These are phyloP conservation scores for Saccharomycopsis sp. DNA, from an alignment of 805 yeast genomes.

Conservation along the genomic window DNA sequence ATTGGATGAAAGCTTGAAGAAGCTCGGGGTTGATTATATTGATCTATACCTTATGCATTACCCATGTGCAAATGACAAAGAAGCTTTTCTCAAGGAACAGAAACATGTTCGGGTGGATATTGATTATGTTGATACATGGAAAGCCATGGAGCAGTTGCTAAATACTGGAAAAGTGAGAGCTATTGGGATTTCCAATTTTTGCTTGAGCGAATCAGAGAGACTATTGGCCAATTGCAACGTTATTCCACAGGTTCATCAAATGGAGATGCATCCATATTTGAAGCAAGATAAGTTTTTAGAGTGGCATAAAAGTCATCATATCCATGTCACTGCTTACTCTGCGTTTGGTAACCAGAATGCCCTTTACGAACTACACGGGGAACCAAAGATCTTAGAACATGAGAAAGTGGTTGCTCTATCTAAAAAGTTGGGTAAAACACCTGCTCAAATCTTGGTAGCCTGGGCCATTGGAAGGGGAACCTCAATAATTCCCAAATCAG, in stretches of 20 bases:
- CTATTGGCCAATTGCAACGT: slow-evolving; percentile 34
- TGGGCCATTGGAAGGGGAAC: slow-evolving; percentile 56
- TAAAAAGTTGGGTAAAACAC: slow-evolving; percentile 32
- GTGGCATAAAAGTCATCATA: slow-evolving; percentile 30
- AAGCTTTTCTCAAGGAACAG: slow-evolving; percentile 1
- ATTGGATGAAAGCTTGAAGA: slow-evolving; percentile 50
- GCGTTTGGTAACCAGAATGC: slow-evolving; percentile 34
- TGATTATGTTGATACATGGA: slow-evolving; percentile 36
- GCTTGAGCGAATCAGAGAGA: slow-evolving; percentile 29
- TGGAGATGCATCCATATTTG: slow-evolving; percentile 43
- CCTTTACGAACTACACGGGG: slow-evolving; percentile 24
- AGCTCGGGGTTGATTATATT: slow-evolving; percentile 65
- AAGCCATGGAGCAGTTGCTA: slow-evolving; percentile 35
- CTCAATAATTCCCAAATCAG: slow-evolving; percentile 46
- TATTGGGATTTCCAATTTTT: slow-evolving; percentile 44
- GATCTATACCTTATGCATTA: slow-evolving; percentile 77
- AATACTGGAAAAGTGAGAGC: slow-evolving; percentile 36
- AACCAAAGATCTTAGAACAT: slow-evolving; percentile 30
- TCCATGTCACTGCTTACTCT: slow-evolving; percentile 39
- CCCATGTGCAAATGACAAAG: slow-evolving; percentile 38
- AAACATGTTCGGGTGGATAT: slow-evolving; percentile 25
- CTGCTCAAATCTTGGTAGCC: slow-evolving; percentile 48
- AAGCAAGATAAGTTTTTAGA: slow-evolving; percentile 36
- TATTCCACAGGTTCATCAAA: slow-evolving; percentile 40
- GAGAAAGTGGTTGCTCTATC: slow-evolving; percentile 32